phyloP scores from a whole-genome alignment of 371 early-diverging fungal genomes.

The Sporodiniella umbellata region DNA sequence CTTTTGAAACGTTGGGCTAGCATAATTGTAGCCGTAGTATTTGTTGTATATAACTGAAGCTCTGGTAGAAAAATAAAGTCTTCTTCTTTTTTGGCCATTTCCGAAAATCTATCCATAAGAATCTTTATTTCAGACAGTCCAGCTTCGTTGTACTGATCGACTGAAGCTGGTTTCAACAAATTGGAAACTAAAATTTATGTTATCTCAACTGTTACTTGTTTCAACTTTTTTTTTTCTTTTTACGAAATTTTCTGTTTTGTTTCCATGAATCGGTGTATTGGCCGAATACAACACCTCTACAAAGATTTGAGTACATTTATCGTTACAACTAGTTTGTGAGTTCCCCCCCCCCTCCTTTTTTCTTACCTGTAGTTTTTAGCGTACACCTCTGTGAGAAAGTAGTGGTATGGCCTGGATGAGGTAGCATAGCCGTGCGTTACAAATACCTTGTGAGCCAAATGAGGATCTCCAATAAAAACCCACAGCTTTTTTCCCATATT shows the following conservation, averaged over 20 bases:
- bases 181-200: constrained; percentile 3
- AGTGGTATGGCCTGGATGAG: constrained; percentile 11
- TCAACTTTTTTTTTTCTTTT: neutral
- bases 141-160: constrained; percentile 2
- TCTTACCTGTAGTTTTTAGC: constrained; percentile 12
- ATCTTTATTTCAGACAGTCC: neutral
- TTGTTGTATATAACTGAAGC: neutral
- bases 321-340: too few species aligned
- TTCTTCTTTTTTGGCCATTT: neutral
- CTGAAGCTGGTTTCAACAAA: constrained; percentile 3
- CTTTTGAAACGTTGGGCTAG: too few species aligned
- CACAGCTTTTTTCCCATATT: constrained; percentile 12
- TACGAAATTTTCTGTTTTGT: neutral
- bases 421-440: constrained; percentile 6
- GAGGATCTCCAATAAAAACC: constrained; percentile 11
- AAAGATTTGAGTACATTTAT: neutral
- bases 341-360: too few species aligned
- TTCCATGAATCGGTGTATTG: neutral
- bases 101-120: neutral
- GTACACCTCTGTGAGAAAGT: constrained; percentile 8
- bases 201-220: neutral
- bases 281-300: neutral
- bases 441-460: constrained; percentile 14
- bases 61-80: neutral
- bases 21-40: too few species aligned